phyloP scores from a whole-genome alignment of 345 rosid species.

The Adansonia digitata region DNA sequence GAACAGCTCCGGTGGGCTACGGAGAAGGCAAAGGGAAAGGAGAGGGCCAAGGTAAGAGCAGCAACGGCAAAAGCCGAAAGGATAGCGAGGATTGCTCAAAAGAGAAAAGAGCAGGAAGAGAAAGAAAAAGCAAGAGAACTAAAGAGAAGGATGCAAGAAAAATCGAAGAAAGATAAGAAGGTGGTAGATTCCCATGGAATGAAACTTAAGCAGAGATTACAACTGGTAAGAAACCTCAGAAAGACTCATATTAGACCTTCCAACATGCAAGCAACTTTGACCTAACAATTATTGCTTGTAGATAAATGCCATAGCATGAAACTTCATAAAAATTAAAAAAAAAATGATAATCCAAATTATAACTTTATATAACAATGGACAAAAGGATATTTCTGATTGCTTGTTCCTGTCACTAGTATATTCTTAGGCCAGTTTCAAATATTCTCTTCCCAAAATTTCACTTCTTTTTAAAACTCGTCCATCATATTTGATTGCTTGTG shows the following conservation, averaged over 20 bases:
- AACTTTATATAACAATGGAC: too few species aligned
- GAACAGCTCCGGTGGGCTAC: constrained; percentile 38
- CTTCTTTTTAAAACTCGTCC: neutral
- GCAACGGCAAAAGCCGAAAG: constrained; percentile 49
- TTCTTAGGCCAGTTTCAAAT: neutral
- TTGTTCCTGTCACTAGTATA: neutral
- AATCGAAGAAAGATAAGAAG: neutral
- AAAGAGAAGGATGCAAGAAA: constrained; percentile 21
- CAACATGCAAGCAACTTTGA: neutral
- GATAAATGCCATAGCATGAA: neutral
- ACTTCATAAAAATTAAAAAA: neutral
- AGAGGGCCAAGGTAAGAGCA: constrained; percentile 38
- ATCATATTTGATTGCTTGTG: neutral
- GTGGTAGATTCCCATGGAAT: neutral
- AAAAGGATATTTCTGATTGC: too few species aligned
- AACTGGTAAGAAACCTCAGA: constrained; percentile 5
- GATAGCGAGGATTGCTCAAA: constrained; percentile 45
- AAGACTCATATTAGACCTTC: neutral
- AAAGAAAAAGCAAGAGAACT: constrained; percentile 31
- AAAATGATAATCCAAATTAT: neutral
- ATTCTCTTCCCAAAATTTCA: neutral
- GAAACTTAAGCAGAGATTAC: constrained; percentile 6
- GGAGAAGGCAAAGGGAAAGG: constrained; percentile 44
- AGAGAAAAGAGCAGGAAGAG: constrained; percentile 46
- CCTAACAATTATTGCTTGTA: neutral